These are phyloP conservation scores for Scytalidium lignicola DNA, from an alignment of 2,329 filamentous ascomycete species.

Conservation along the genomic window DNA sequence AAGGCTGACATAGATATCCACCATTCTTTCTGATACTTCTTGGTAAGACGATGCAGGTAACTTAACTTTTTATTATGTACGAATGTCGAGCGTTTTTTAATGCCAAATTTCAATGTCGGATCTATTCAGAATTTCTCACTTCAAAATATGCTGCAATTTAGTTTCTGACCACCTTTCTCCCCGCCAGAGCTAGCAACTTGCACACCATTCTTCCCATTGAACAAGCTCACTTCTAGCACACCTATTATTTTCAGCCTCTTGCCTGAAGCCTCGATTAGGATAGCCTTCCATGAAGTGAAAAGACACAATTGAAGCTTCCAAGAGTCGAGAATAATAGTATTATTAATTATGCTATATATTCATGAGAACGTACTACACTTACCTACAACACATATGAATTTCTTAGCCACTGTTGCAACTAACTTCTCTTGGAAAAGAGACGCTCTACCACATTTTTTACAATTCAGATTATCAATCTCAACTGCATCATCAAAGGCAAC, in stretches of 20 bases:
- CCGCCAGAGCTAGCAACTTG: constrained; percentile 57
- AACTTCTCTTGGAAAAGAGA: constrained; percentile 98
- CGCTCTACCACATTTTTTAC: constrained; percentile 97
- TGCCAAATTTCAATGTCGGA: no score
- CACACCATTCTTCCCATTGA: constrained; percentile 74
- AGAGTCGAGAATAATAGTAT: constrained; percentile 58
- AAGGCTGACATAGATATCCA: no score
- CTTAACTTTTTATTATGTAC: no score
- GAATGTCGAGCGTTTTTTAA: no score
- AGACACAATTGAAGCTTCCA: constrained; percentile 80
- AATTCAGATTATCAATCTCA: constrained; percentile 93
- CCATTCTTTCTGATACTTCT: no score
- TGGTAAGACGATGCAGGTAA: no score
- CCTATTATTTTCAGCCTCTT: constrained; percentile 75
- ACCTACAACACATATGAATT: constrained; percentile 85
- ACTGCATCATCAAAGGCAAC: constrained; percentile 96
- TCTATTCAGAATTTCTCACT: constrained; percentile 38
- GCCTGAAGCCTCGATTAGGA: constrained; percentile 76
- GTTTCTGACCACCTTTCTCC: constrained; percentile 74
- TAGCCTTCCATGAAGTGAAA: constrained; percentile 70
- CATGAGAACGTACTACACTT: constrained; percentile 25
- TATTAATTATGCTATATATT: background rate
- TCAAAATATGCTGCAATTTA: constrained; percentile 94
- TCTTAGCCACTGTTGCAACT: constrained; percentile 76
- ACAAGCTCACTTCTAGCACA: constrained; percentile 88